phyloP scores from a whole-genome alignment of 805 yeast species.

The Candida montana region DNA sequence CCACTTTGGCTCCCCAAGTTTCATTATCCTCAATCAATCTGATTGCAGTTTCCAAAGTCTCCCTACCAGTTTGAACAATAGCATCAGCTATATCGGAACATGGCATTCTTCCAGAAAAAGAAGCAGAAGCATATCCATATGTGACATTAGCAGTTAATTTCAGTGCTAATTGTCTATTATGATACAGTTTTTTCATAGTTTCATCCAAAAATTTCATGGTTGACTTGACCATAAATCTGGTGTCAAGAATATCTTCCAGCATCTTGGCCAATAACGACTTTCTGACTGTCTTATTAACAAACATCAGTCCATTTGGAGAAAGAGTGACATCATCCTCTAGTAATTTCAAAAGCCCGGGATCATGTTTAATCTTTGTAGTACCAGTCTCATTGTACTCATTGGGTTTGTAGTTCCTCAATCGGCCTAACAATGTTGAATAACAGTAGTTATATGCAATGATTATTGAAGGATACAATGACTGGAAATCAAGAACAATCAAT shows the following conservation, averaged over 20 bases:
- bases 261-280: conserved; percentile 74
- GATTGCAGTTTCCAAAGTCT: conserved; percentile 69
- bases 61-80: conserved; percentile 87
- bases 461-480: conserved; percentile 88
- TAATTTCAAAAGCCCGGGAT: conserved; percentile 50
- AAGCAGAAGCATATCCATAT: conserved; percentile 92
- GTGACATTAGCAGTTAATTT: conserved; percentile 93
- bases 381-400: conserved; percentile 47
- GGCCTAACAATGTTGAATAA: conserved; percentile 66
- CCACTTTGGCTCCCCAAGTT: conserved; percentile 84
- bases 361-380: conserved; percentile 38
- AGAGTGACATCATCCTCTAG: conserved; percentile 51
- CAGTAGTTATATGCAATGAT: conserved; percentile 90
- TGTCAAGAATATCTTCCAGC: conserved; percentile 77
- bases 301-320: conserved; percentile 86
- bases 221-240: conserved; percentile 71
- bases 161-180: conserved; percentile 79
- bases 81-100: conserved; percentile 93
- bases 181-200: conserved; percentile 45
- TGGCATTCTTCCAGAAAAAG: conserved; percentile 96
- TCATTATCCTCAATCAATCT: conserved; percentile 53
- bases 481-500: conserved; percentile 84
- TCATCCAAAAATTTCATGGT: conserved; percentile 61
- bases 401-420: conserved; percentile 44
- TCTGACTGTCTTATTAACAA: conserved; percentile 59